Base-by-base conservation (phyloP, 2,329 filamentous ascomycete species). In the Cladosporium sp. region DNA sequence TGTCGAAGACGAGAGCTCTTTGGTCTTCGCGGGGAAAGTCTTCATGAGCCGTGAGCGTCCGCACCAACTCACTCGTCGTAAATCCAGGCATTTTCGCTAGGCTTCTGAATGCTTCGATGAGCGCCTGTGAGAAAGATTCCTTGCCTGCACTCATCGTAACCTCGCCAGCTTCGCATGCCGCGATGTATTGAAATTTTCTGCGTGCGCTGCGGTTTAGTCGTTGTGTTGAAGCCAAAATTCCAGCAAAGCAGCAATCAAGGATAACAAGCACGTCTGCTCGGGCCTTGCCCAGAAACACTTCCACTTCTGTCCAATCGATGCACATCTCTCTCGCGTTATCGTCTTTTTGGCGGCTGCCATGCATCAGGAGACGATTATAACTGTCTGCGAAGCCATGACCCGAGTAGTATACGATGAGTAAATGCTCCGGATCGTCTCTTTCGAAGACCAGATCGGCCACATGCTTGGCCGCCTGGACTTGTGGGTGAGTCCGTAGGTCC, bases 171-270 rank as follows among this genome's bases (percentile, higher is more conserved):
- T 34, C 46, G 30, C 64, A 66, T 5, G 64, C 64, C 13, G 57
- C 64, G 10, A 66, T 43, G 18, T 58, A 62, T 16, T 63, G 59
- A 26, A 58, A 66, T 18, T 56, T 58, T 14, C 49, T 23, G 11
- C 7, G n/a, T 21, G n/a, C 10, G n/a, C n/a, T 21, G 39, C 39
- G 3, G 8, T 2, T 11, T 46, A n/a, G 6, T 3, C 11, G 39
- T 4, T 3, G 8, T 11, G 39, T 3, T 46, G n/a, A 2, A 21
- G 11, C n/a, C 39, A 21, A 8, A 21, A 46, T 4, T 8, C 60
- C 60, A 5, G 60, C 60, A 25, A 18, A 46, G 32, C 60, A 63
- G n/a, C 60, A 63, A 49, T 56, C 60, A 21, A 63, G 51, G n/a
- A 63, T 32, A 18, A 63, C 60, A 30, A 63, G 60, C 13, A 63